Conservation (phyloP, 345 rosid genomes). For the Streptanthus diversifolius region DNA sequence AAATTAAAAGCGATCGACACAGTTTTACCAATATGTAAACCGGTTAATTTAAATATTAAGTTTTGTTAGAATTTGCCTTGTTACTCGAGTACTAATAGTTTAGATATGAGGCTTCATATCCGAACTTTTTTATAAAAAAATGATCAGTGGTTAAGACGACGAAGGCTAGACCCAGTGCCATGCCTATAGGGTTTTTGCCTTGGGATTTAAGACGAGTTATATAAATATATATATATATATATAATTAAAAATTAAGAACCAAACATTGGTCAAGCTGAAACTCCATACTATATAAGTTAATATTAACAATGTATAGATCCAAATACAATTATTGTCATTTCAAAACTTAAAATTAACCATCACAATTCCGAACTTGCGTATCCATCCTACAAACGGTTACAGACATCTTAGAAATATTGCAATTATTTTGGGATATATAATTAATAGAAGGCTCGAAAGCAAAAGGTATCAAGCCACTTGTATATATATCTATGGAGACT, state of each 20-base stretch:
- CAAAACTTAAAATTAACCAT: not conserved
- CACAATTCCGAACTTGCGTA: too few species aligned
- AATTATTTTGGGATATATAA: constrained; percentile 16
- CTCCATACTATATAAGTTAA: not conserved
- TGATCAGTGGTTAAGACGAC: not conserved
- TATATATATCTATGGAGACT: constrained; percentile 4
- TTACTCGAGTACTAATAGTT: not conserved
- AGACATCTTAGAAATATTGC: constrained; percentile 15
- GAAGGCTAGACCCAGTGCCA: not conserved
- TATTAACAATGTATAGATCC: not conserved
- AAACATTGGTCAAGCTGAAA: not conserved
- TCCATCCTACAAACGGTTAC: constrained; percentile 25
- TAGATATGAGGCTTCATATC: not conserved
- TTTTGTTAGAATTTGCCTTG: not conserved
- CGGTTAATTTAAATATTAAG: too few species aligned
- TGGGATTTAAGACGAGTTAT: too few species aligned
- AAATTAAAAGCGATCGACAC: too few species aligned
- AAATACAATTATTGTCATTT: not conserved
- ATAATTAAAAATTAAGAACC: too few species aligned
- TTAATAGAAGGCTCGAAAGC: constrained; percentile 26
- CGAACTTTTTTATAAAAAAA: not conserved
- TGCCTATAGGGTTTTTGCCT: too few species aligned
- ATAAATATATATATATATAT: too few species aligned
- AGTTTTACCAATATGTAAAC: not conserved
- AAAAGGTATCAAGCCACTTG: constrained; percentile 23